Percentiles rank a stretch among this genome's conserved stretches.
Evolutionary conservation across 331 rosid species (phyloP).

Genomic region (Rosa hybrid): DNA sequence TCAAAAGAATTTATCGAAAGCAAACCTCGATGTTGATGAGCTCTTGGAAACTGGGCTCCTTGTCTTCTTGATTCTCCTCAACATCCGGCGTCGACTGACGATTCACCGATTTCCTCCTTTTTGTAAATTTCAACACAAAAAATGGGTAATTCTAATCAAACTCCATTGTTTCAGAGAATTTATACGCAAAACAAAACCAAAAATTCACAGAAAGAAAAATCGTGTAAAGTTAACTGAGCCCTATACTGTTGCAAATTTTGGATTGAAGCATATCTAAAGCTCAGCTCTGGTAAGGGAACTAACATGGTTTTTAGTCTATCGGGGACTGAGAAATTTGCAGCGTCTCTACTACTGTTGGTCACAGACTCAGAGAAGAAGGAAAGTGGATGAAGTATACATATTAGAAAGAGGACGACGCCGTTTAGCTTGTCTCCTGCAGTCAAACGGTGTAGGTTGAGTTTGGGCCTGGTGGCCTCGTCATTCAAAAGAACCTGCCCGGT

Average conservation of each 20-base stretch:
- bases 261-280: neutral
- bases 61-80: conserved; percentile 55
- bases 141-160: neutral
- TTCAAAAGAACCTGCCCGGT: too few relatives aligned
- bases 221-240: neutral
- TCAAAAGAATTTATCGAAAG: neutral
- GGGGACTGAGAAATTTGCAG: neutral
- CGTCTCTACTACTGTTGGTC: neutral
- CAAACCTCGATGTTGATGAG: conserved; percentile 69
- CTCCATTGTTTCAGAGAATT: neutral
- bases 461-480: neutral
- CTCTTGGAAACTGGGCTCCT: conserved; percentile 72
- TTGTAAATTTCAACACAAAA: conserved; percentile 8
- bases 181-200: neutral
- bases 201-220: neutral
- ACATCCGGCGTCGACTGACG: conserved; percentile 88
- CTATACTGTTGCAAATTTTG: neutral
- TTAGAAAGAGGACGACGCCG: neutral
- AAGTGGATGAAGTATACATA: neutral
- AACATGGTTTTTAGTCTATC: conserved; percentile 9
- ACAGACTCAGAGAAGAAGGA: neutral
- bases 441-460: neutral
- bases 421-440: neutral
- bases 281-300: conserved; percentile 12
- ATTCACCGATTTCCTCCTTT: conserved; percentile 84